phyloP scores from a whole-genome alignment of 495 filamentous ascomycete genomes.

The Barbatosphaeria neglecta region DNA sequence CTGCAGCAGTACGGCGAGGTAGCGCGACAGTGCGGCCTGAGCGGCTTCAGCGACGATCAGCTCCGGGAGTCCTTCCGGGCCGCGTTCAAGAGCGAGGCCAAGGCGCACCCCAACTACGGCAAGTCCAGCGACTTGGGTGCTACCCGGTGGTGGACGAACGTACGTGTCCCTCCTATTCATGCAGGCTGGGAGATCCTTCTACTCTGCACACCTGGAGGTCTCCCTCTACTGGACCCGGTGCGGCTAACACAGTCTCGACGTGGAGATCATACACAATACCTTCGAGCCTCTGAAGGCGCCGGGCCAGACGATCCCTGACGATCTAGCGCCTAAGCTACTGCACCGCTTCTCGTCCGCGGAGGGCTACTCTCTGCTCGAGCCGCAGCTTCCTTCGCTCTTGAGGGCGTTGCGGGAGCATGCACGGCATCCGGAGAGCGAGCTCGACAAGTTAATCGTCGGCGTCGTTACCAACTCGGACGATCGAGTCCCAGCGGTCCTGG shows the following conservation, averaged over 20 bases:
- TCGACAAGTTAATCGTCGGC: constrained; percentile 41
- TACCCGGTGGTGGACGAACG: constrained; percentile 60
- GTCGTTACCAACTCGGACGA: constrained; percentile 72
- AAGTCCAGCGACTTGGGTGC: constrained; percentile 43
- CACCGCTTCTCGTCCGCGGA: constrained; percentile 47
- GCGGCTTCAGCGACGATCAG: constrained; percentile 16
- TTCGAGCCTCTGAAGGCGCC: constrained; percentile 19
- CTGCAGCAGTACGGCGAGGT: constrained; percentile 49
- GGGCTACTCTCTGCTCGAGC: constrained; percentile 48
- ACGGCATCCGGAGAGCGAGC: neutral
- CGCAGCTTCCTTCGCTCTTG: constrained; percentile 45
- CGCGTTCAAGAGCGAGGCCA: constrained; percentile 40
- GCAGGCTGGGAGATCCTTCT: neutral
- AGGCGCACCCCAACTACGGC: constrained; percentile 57
- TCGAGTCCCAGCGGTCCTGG: constrained; percentile 49
- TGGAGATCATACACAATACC: constrained; percentile 22
- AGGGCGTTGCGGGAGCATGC: constrained; percentile 18
- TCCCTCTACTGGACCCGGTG: no score
- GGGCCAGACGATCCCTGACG: constrained; percentile 22
- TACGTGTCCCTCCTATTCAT: constrained; percentile 11
- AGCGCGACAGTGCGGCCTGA: constrained; percentile 47
- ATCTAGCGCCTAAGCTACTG: constrained; percentile 42
- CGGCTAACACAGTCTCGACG: constrained; percentile 11
- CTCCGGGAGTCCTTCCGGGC: constrained; percentile 19
- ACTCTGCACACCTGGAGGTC: neutral